Base-by-base conservation (phyloP, 1,284 basidiomycete genomes). In the Mycosarcoma maydis region DNA sequence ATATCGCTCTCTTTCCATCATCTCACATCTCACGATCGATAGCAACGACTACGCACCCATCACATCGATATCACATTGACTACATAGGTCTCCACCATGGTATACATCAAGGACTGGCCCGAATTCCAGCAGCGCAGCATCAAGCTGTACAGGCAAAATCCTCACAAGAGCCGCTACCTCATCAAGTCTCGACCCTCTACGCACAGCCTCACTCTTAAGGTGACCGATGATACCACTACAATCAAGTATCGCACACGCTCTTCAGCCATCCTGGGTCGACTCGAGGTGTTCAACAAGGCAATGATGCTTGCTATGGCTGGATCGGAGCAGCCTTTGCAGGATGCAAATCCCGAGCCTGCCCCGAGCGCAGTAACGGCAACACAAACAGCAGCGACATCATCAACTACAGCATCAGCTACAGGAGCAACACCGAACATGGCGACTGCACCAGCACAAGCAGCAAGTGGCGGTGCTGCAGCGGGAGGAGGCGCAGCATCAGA, bases 161-260 rank as follows among this genome's bases (percentile, higher is more conserved):
- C 75, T 2, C 40, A 47, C 44, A 68, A 72, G 52, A 55, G 73
- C 6, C 61, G 75, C 26, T 77, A 77, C 50, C 65, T 77, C 20
- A 52, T 77, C 62, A 77, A 77, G 37, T 61, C 72, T 2, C 62
- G 65, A 17, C 67, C 75, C 1, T 53, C 67, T 4, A 55, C 50
- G 13, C 58, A 61, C 44, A 73, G 71, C 47, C 52, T 77, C 11
- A 70, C 65, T 19, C 66, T 77, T 54, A 77, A 77, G 47, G 75
- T 77, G 22, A 77, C 75, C n/a, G 60, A 77, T 48, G 73, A 77
- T 34, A 47, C 48, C 22, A 77, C 60, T 29, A 70, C 66, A 19
- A 85, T 96, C 78, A 95, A 94, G 83, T 97, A 94, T 86, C 92
- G 93, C 82, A 94, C 94, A 1, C 88, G 90, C 74, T 94, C 92